Evolutionary conservation across 1,139 yeast species (phyloP).

Genomic region (Arxiozyma slooffiae): DNA sequence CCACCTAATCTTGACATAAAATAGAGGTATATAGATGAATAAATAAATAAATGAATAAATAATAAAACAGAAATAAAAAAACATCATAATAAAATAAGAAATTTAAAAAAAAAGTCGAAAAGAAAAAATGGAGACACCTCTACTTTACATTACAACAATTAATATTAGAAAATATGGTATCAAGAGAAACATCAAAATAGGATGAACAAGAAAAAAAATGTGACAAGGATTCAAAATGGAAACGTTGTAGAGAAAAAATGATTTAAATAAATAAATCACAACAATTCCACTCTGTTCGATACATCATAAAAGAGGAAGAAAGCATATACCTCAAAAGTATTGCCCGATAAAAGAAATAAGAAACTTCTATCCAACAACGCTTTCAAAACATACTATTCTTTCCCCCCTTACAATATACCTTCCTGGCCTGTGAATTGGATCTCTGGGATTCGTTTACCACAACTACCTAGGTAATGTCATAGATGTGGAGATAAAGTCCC

Average conservation of each 20-base stretch:
- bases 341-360: not conserved
- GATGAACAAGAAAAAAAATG: conserved; percentile 9
- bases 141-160: not conserved
- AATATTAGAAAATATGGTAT: not conserved
- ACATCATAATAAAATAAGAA: not conserved
- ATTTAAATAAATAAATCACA: conserved; percentile 1
- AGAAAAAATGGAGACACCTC: not conserved
- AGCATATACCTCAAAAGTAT: not conserved
- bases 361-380: not conserved
- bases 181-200: not conserved
- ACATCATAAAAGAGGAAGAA: conserved; percentile 3
- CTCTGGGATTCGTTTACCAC: conserved; percentile 32
- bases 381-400: too few relatives aligned
- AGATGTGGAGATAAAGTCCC: conserved; percentile 31
- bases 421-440: conserved; percentile 16
- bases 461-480: conserved; percentile 25
- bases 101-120: too few relatives aligned
- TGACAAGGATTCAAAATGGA: conserved; percentile 31
- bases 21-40: not conserved
- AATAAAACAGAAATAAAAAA: not conserved
- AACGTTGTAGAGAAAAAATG: not conserved
- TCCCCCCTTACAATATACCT: conserved; percentile 5
- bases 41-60: not conserved
- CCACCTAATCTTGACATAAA: not conserved
- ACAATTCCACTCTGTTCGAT: conserved; percentile 23